A percentile compares a stretch with the other conserved stretches of the same genome.
These are phyloP conservation scores for Candida odintsovae DNA, from an alignment of 805 yeast genomes.

Conservation along the genomic window DNA sequence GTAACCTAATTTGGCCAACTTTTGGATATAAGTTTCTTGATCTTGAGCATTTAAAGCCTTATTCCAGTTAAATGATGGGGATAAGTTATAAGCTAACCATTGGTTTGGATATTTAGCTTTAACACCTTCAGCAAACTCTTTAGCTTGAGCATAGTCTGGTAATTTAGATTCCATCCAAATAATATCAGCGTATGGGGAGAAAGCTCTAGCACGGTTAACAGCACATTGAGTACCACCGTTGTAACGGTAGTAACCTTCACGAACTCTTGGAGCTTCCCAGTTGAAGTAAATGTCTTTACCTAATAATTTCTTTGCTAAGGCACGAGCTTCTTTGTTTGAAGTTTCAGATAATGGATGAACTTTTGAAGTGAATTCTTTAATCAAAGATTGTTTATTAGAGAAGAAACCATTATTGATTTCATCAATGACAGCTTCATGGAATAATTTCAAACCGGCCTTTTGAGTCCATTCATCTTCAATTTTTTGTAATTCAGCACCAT, in stretches of 20 bases:
- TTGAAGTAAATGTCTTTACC: conserved; percentile 84
- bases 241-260: conserved; percentile 97
- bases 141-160: conserved; percentile 91
- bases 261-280: conserved; percentile 93
- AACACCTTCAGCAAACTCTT: conserved; percentile 92
- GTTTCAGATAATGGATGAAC: conserved; percentile 72
- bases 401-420: conserved; percentile 59
- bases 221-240: conserved; percentile 97
- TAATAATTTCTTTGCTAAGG: conserved; percentile 64
- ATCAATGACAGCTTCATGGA: conserved; percentile 87
- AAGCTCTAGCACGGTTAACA: conserved; percentile 92
- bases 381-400: conserved; percentile 55
- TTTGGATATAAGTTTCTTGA: conserved; percentile 83
- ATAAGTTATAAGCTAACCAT: conserved; percentile 95
- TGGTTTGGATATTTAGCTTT: conserved; percentile 75
- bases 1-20: conserved; percentile 84
- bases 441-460: conserved; percentile 79
- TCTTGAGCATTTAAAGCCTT: conserved; percentile 83
- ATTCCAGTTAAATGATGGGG: conserved; percentile 98
- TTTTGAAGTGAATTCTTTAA: conserved; percentile 57
- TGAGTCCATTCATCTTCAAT: conserved; percentile 80
- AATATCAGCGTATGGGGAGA: conserved; percentile 90
- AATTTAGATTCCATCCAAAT: conserved; percentile 98
- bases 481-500: conserved; percentile 62
- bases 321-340: conserved; percentile 75